Conservation (phyloP, 345 rosid species). For the Abelmoschus esculentus region DNA sequence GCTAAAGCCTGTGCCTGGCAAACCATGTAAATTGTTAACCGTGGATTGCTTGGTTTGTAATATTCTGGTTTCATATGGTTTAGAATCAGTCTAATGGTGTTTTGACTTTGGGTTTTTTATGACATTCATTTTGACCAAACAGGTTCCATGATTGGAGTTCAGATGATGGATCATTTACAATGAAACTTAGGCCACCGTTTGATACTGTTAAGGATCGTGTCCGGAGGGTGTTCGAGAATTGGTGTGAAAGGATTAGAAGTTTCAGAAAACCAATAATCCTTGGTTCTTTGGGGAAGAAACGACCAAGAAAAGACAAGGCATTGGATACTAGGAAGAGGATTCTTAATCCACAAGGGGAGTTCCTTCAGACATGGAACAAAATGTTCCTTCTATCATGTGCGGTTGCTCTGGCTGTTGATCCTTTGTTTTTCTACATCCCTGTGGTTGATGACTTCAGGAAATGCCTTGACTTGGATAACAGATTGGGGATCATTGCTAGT, state of each 20-base stretch:
- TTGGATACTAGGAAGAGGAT: slow-evolving; percentile 20
- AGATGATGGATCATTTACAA: slow-evolving; percentile 19
- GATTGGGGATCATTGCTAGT: slow-evolving; percentile 37
- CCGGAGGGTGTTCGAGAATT: slow-evolving; percentile 31
- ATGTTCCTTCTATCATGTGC: slow-evolving; percentile 49
- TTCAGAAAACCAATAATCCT: slow-evolving; percentile 31
- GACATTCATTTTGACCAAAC: neutral
- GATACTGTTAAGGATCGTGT: slow-evolving; percentile 23
- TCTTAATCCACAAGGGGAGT: slow-evolving; percentile 57
- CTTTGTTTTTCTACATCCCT: slow-evolving; percentile 68
- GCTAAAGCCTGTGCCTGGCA: too few relatives aligned
- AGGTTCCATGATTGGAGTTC: slow-evolving; percentile 45
- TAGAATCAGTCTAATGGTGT: neutral
- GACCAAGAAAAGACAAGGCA: slow-evolving; percentile 14
- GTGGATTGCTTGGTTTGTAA: too few relatives aligned
- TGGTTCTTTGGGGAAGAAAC: neutral
- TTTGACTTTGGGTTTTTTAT: neutral
- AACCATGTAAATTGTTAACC: too few relatives aligned
- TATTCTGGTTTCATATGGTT: neutral
- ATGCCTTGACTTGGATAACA: slow-evolving; percentile 44
- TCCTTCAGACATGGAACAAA: slow-evolving; percentile 61
- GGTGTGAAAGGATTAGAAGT: slow-evolving; percentile 41
- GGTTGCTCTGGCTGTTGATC: slow-evolving; percentile 62
- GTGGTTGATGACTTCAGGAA: slow-evolving; percentile 24
- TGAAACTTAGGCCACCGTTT: slow-evolving; percentile 22